Conservation (phyloP, 2,329 filamentous ascomycete genomes). For the Bisporella sp. region DNA sequence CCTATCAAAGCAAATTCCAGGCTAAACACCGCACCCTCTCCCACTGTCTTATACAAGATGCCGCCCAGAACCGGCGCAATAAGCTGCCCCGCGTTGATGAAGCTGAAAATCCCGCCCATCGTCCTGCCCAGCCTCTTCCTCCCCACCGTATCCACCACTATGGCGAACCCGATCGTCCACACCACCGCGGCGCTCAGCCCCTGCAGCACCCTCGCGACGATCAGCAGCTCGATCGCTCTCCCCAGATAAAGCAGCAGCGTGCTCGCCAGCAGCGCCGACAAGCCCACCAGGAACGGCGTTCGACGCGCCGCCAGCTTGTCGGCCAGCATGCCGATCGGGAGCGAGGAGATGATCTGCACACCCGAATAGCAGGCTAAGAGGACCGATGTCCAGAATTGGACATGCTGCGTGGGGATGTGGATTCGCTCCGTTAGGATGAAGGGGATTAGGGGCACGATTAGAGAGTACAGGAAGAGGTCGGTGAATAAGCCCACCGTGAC, state of each 20-base stretch:
- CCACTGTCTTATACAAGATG: slow-evolving; percentile 50
- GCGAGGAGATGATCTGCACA: slow-evolving; percentile 42
- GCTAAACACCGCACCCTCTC: slow-evolving; percentile 51
- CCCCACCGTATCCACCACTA: slow-evolving; percentile 64
- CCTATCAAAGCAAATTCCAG: slow-evolving; percentile 46
- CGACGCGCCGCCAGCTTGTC: slow-evolving; percentile 46
- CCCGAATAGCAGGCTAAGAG: slow-evolving; percentile 48
- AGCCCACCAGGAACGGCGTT: slow-evolving; percentile 48
- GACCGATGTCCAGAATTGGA: slow-evolving; percentile 45
- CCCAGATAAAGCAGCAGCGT: slow-evolving; percentile 64
- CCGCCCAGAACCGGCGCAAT: slow-evolving; percentile 53
- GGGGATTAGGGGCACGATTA: slow-evolving; percentile 51
- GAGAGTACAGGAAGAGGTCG: slow-evolving; percentile 52
- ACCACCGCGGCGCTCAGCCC: slow-evolving; percentile 64
- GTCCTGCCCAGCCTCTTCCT: slow-evolving; percentile 53
- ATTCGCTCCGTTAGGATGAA: slow-evolving; percentile 48
- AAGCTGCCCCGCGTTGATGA: slow-evolving; percentile 50
- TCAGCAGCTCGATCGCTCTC: slow-evolving; percentile 49
- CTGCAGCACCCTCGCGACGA: slow-evolving; percentile 59
- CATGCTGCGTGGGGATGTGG: slow-evolving; percentile 36
- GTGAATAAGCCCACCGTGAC: slow-evolving; percentile 36
- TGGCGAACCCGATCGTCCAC: slow-evolving; percentile 65
- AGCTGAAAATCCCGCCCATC: slow-evolving; percentile 54
- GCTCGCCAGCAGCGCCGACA: slow-evolving; percentile 49
- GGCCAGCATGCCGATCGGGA: slow-evolving; percentile 46